Evolutionary conservation across 305 asterid species (phyloP).

Genomic region (Lippia alba): DNA sequence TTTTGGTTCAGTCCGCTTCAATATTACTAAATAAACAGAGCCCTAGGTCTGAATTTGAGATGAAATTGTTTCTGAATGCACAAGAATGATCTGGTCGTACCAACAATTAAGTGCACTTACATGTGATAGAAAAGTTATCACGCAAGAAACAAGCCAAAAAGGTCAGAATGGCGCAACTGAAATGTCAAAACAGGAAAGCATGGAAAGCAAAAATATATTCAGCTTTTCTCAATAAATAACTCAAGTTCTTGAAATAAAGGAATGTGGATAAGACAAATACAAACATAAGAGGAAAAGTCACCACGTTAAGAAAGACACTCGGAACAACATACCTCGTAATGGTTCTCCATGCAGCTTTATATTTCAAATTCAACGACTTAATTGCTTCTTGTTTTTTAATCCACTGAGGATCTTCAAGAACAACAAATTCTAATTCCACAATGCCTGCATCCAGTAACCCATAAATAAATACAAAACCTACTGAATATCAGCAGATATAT

Average conservation of each 20-base stretch:
- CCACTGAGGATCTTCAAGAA: conserved; percentile 61
- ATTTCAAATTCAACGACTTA: conserved; percentile 61
- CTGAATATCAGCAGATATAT: too few species aligned
- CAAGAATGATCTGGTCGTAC: neutral
- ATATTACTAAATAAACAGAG: neutral
- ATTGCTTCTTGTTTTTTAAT: conserved; percentile 57
- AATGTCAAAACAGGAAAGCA: conserved; percentile 4
- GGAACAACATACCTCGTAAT: conserved; percentile 48
- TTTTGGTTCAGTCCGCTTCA: neutral
- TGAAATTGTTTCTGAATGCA: neutral
- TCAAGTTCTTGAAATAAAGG: conserved; percentile 6
- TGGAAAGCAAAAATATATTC: neutral
- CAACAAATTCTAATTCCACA: conserved; percentile 56
- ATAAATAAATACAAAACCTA: conserved; percentile 15
- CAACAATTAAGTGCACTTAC: too few species aligned
- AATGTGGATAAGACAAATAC: neutral
- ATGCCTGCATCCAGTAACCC: conserved; percentile 46
- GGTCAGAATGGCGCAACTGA: neutral
- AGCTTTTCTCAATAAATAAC: conserved; percentile 1
- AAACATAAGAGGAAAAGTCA: conserved; percentile 20
- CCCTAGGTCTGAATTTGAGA: neutral
- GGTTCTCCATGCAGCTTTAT: conserved; percentile 59
- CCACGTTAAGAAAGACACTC: neutral
- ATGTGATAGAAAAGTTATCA: neutral
- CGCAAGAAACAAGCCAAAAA: neutral